Base-by-base conservation (phyloP, 1,139 yeast species). In the Suhomyces bokatorum region DNA sequence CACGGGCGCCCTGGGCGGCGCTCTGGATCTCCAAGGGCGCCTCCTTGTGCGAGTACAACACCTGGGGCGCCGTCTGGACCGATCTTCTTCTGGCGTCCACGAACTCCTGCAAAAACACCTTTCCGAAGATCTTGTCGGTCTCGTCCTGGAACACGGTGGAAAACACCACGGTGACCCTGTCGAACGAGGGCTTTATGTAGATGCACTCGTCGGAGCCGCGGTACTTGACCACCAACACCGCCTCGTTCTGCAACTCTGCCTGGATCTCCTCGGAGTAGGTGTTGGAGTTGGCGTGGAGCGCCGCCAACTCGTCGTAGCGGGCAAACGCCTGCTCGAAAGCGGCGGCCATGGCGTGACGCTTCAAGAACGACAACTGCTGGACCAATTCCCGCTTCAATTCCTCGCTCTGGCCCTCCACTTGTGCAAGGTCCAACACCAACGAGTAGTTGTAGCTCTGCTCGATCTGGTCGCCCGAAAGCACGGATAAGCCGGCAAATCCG, bases 31-130 rank as follows among this genome's bases (percentile, higher is more conserved):
- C 99, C 60, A 89, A 75, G 10, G 99, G 99, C n/a, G 97, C 88
- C 55, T 89, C 97, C 52, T 77, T 78, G 59, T 85, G 93, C 12
- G 95, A 84, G 63, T 87, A 91, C 59, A 95, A 78, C 43, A 93
- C 99, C 72, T 95, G 99, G 17, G 99, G 99, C 2, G 99, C 97
- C 42, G 95, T 91, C 69, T 95, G 99, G 48, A 93, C 95, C 12
- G 96, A 87, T 63, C 98, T 82, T 67, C 87, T 86, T 68, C 99
- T 82, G 11, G 99, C 98, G 62, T 88, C 99, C 39, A 93, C 97
- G 67, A 93, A 93, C 69, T 93, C 99, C 67, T 93, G 99, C 55
- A 93, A 72, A 63, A 95, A 93, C 45, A 93, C 97, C 65, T 87
- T 90, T 42, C 98, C 97, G 58, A 93, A 89, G 46, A 90, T 82